These are phyloP conservation scores for Leptographium wingfieldii DNA, from an alignment of 2,329 filamentous ascomycete genomes.

Conservation along the genomic window DNA sequence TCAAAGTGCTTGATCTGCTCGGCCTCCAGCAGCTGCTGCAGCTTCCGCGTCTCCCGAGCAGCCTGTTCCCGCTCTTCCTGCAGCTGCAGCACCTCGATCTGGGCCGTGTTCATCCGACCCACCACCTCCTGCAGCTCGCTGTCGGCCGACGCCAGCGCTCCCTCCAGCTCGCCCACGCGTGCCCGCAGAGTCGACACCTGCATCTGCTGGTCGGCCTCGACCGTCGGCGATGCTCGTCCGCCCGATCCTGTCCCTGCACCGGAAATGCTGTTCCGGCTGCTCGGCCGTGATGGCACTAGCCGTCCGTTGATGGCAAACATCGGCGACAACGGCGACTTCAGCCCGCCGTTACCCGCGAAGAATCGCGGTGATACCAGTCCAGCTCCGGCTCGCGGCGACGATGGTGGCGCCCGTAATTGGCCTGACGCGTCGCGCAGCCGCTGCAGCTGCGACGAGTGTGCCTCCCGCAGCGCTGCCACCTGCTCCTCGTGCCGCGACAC, in stretches of 20 bases:
- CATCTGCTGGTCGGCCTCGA: conserved; percentile 56
- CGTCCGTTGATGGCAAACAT: conserved; percentile 36
- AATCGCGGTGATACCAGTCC: conserved; percentile 17
- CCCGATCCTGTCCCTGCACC: background rate
- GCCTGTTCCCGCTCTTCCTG: conserved; percentile 66
- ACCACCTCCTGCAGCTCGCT: conserved; percentile 76
- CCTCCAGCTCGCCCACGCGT: conserved; percentile 75
- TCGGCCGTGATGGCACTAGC: conserved; percentile 13
- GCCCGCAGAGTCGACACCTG: conserved; percentile 65
- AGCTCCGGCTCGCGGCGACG: background rate
- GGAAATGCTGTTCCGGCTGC: conserved; percentile 28
- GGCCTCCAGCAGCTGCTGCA: conserved; percentile 54
- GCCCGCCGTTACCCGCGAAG: conserved; percentile 27
- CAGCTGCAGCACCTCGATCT: conserved; percentile 71
- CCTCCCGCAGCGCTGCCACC: conserved; percentile 60
- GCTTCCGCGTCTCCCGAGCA: conserved; percentile 53
- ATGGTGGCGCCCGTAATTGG: conserved; percentile 6
- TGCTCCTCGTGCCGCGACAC: conserved; percentile 80
- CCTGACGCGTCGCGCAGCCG: conserved; percentile 46
- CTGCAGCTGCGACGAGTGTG: conserved; percentile 62
- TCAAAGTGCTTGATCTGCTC: conserved; percentile 47
- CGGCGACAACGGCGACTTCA: conserved; percentile 49
- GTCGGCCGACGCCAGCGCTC: conserved; percentile 62
- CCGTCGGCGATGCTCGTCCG: background rate
- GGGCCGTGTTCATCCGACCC: conserved; percentile 65